A percentile compares a stretch with the other conserved stretches of the same genome.
Conservation (phyloP, 1,284 basidiomycete genomes). For the Moniliophthora roreri region DNA sequence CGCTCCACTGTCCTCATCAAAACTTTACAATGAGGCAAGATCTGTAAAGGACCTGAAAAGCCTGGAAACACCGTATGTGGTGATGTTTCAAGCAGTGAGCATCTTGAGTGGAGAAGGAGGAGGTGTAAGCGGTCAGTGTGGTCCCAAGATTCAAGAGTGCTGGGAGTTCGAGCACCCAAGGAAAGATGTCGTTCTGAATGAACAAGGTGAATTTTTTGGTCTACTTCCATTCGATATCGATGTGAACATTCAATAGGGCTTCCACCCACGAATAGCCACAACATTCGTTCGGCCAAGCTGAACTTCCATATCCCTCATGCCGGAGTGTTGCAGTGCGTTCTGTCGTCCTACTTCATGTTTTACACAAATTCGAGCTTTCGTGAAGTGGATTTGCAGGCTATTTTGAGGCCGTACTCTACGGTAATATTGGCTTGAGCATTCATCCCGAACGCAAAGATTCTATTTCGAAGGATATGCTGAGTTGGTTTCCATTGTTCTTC, state of each 20-base stretch:
- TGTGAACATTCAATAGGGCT: constrained; percentile 49
- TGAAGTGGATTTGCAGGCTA: constrained; percentile 90
- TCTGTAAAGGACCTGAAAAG: constrained; percentile 62
- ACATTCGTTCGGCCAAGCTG: constrained; percentile 76
- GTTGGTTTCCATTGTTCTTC: constrained; percentile 99
- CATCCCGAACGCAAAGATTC: constrained; percentile 86
- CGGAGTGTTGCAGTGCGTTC: constrained; percentile 77
- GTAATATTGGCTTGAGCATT: constrained; percentile 87
- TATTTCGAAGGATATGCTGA: constrained; percentile 93
- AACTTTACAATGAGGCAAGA: constrained; percentile 83
- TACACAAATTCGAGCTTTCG: not conserved
- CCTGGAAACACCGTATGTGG: constrained; percentile 95
- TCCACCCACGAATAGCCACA: constrained; percentile 87
- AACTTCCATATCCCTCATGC: constrained; percentile 95
- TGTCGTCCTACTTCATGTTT: not conserved
- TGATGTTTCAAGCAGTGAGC: constrained; percentile 94
- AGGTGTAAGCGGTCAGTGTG: constrained; percentile 65
- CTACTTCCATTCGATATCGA: constrained; percentile 8
- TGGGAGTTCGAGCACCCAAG: constrained; percentile 98
- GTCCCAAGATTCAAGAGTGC: constrained; percentile 87
- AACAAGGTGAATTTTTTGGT: constrained; percentile 50
- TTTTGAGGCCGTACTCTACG: constrained; percentile 94
- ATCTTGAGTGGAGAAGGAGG: constrained; percentile 76
- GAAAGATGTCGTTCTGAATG: constrained; percentile 73
- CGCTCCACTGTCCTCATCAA: constrained; percentile 91